Conservation (phyloP, 2,329 filamentous ascomycete genomes). For the Aspergillus ustus region DNA sequence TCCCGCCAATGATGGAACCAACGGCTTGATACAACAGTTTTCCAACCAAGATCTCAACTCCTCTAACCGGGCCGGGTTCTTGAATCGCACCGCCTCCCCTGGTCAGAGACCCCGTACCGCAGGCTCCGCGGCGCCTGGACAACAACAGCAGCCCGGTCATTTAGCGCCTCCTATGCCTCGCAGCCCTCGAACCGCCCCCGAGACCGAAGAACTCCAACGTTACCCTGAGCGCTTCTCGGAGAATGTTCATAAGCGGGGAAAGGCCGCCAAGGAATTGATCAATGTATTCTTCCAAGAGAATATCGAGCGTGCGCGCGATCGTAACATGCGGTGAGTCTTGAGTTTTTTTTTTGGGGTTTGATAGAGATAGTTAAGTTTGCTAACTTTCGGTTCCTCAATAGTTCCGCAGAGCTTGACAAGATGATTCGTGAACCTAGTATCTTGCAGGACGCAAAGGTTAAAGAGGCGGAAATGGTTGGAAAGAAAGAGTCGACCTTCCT, state of each 20-base stretch:
- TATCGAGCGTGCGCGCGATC: slow-evolving; percentile 91
- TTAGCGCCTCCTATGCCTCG: slow-evolving; percentile 69
- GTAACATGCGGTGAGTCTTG: slow-evolving; percentile 79
- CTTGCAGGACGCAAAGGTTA: slow-evolving; percentile 75
- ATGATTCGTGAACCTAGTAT: slow-evolving; percentile 79
- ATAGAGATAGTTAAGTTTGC: neutral
- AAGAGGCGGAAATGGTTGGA: slow-evolving; percentile 82
- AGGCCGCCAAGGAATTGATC: slow-evolving; percentile 68
- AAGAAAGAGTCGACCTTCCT: slow-evolving; percentile 91
- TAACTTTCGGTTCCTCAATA: slow-evolving; percentile 42
- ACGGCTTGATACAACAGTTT: slow-evolving; percentile 91
- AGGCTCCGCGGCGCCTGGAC: slow-evolving; percentile 58
- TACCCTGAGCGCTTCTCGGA: slow-evolving; percentile 87
- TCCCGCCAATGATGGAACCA: slow-evolving; percentile 81
- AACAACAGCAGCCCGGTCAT: slow-evolving; percentile 70
- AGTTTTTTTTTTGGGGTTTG: too few relatives aligned
- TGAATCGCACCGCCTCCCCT: slow-evolving; percentile 71
- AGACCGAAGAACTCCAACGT: slow-evolving; percentile 74
- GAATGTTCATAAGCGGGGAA: slow-evolving; percentile 75
- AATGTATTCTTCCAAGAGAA: slow-evolving; percentile 96
- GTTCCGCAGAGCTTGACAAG: slow-evolving; percentile 89
- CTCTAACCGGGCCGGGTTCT: slow-evolving; percentile 70
- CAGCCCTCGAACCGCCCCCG: slow-evolving; percentile 57
- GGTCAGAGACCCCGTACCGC: slow-evolving; percentile 82
- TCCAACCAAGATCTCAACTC: slow-evolving; percentile 91